phyloP scores from a whole-genome alignment of 2,329 filamentous ascomycete genomes.

The Sporothrix mexicana region DNA sequence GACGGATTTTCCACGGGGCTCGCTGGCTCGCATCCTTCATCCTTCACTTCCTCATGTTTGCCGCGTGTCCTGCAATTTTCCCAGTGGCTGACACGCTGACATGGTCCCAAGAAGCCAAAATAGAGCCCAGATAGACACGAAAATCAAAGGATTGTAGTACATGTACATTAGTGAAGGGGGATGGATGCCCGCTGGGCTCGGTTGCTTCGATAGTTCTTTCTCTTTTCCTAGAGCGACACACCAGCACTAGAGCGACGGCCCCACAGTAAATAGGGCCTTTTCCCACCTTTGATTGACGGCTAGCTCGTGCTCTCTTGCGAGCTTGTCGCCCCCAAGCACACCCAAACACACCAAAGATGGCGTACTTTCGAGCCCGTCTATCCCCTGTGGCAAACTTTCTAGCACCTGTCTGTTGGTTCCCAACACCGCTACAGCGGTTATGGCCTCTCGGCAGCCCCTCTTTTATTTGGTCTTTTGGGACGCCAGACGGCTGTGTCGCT shows the following conservation, averaged over 20 bases:
- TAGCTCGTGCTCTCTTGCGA: not conserved
- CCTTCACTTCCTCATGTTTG: not conserved
- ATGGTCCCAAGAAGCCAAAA: not conserved
- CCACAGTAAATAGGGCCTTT: not conserved
- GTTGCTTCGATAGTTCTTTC: not conserved
- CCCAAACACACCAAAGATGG: not conserved
- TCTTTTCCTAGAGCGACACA: no score
- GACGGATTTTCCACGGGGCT: not conserved
- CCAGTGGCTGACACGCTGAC: not conserved
- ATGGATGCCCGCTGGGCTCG: not conserved
- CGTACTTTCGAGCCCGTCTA: not conserved
- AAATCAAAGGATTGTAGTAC: constrained; percentile 9
- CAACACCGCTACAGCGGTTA: constrained; percentile 22
- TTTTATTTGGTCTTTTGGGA: not conserved
- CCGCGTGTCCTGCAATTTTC: not conserved
- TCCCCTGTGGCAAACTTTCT: not conserved
- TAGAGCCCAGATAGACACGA: not conserved
- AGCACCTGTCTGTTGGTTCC: not conserved
- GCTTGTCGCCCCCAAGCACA: not conserved
- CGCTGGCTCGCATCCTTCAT: not conserved
- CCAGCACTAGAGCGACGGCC: constrained; percentile 4
- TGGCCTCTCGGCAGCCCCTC: not conserved
- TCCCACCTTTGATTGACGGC: constrained; percentile 1
- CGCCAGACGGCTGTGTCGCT: not conserved
- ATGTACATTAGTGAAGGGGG: not conserved